A percentile compares a stretch with the other conserved stretches of the same genome.
phyloP scores from a whole-genome alignment of 495 filamentous ascomycete genomes.

The Aspergillus panamensis region DNA sequence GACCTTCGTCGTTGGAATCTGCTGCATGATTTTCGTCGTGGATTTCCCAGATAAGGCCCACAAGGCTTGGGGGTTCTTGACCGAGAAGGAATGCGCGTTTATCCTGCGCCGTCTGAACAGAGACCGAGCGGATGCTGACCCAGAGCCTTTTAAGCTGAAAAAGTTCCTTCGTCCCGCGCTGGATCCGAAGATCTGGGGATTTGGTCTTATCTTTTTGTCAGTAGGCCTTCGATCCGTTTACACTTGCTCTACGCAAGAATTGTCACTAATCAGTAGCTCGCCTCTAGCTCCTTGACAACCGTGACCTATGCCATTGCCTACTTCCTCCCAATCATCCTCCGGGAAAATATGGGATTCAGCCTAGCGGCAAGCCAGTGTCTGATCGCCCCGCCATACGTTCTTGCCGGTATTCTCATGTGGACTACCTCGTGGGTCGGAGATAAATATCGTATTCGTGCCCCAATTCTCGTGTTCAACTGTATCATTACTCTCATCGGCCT shows the following conservation, averaged over 20 bases:
- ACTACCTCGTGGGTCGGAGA: slow-evolving; percentile 51
- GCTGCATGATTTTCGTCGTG: slow-evolving; percentile 50
- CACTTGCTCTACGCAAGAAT: background rate
- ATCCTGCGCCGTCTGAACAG: slow-evolving; percentile 54
- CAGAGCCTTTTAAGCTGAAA: slow-evolving; percentile 45
- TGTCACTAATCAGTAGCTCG: background rate
- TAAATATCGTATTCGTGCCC: slow-evolving; percentile 53
- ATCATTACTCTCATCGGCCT: slow-evolving; percentile 49
- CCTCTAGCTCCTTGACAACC: slow-evolving; percentile 48
- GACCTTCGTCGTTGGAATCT: slow-evolving; percentile 37
- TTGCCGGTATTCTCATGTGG: slow-evolving; percentile 61
- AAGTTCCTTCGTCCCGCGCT: slow-evolving; percentile 45
- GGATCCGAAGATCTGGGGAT: slow-evolving; percentile 61
- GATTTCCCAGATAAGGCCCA: slow-evolving; percentile 54
- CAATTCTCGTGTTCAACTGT: slow-evolving; percentile 54
- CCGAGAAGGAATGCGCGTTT: slow-evolving; percentile 45
- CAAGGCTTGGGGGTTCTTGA: slow-evolving; percentile 52
- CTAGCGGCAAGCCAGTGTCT: slow-evolving; percentile 57
- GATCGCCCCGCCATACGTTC: slow-evolving; percentile 58
- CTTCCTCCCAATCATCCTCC: slow-evolving; percentile 64
- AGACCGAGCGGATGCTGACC: slow-evolving; percentile 53
- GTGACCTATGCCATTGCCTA: slow-evolving; percentile 64
- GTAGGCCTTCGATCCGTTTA: background rate
- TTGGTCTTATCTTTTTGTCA: slow-evolving; percentile 54
- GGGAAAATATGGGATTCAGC: slow-evolving; percentile 54